A percentile compares a stretch with the other conserved stretches of the same genome.
Evolutionary conservation across 1,284 basidiomycete species (phyloP).

Genomic region (Waitea zeae): DNA sequence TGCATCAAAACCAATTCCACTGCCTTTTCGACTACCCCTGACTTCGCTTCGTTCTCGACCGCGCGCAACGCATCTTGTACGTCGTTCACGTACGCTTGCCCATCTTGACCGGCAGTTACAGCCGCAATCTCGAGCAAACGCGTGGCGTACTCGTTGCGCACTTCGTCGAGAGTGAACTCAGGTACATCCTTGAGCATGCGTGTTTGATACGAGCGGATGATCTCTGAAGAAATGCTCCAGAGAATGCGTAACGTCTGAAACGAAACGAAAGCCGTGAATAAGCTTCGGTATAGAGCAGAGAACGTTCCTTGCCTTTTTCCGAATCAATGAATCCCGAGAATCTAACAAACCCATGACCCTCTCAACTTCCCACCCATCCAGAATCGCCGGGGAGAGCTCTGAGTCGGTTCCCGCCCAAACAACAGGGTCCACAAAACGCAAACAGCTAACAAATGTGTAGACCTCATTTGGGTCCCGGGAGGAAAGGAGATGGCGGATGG

Average conservation of each 20-base stretch:
- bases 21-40: no score
- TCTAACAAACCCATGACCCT: conserved; percentile 46
- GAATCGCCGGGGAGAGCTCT: conserved; percentile 25
- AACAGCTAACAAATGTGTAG: conserved; percentile 45
- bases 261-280: conserved; percentile 3
- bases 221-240: conserved; percentile 30
- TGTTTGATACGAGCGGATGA: conserved; percentile 37
- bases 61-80: no score
- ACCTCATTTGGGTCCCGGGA: conserved; percentile 40
- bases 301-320: conserved; percentile 29
- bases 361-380: conserved; percentile 56
- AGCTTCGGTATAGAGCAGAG: conserved; percentile 2
- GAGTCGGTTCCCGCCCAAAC: conserved; percentile 48
- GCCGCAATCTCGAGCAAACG: conserved; percentile 35
- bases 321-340: conserved; percentile 36
- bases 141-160: conserved; percentile 19
- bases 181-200: conserved; percentile 24
- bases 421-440: conserved; percentile 33
- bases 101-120: conserved; percentile 30
- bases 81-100: no score
- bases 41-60: no score
- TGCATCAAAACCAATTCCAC: conserved; percentile 17
- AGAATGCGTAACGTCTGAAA: conserved; percentile 39
- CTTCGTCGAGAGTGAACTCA: conserved; percentile 14
- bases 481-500: conserved; percentile 36